Evolutionary conservation across 2,329 filamentous ascomycete species (phyloP), one percentile per base, ranked within the genome.

Genomic region (Cladosporium austrohemisphaericum): DNA sequence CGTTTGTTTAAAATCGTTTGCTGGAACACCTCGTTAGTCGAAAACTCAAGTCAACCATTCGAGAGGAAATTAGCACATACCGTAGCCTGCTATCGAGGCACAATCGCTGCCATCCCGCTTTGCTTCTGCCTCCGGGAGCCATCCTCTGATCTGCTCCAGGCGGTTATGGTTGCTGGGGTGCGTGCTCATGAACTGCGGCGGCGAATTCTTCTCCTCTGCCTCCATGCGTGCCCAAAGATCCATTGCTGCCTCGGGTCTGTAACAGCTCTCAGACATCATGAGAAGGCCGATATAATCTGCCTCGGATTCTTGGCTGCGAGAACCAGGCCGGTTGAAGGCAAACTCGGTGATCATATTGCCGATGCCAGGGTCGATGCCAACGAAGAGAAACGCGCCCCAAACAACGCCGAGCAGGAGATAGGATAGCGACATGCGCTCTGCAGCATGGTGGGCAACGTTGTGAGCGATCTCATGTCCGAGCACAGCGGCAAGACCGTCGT

Each of bases 201-300:
- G 74, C 49, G 78, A 75, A 37, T 76, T 66, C 20, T 62, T 45
- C 54, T 85, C 80, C 82, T 88, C 87, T 41, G 82, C 69, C 62
- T 76, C 67, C 84, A 61, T 61, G 53, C 70, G 57, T 48, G 50
- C 49, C 67, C 68, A 88, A 52, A 91, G 80, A 0, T 71, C 73
- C 35, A 85, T 71, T 0, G 86, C 86, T 52, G 81, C 79, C 10
- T 75, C 68, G 1, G 87, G 87, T 53, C 88, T 76, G 63, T 86
- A 91, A 69, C 87, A 91, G 20, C 83, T 84, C 68, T 88, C 80
- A 0, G 86, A 81, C 85, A 91, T 91, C 77, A 91, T 86, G 77
- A 91, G 81, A 26, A 91, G 67, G 0, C 87, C 87, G 40, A 91
- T 88, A 59, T 86, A 88, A 61, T 92, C 87, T 0, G 87, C 87